Percentiles rank a stretch among this genome's conserved stretches.
Conservation (phyloP, 495 filamentous ascomycete genomes). For the Cryomyces minteri region DNA sequence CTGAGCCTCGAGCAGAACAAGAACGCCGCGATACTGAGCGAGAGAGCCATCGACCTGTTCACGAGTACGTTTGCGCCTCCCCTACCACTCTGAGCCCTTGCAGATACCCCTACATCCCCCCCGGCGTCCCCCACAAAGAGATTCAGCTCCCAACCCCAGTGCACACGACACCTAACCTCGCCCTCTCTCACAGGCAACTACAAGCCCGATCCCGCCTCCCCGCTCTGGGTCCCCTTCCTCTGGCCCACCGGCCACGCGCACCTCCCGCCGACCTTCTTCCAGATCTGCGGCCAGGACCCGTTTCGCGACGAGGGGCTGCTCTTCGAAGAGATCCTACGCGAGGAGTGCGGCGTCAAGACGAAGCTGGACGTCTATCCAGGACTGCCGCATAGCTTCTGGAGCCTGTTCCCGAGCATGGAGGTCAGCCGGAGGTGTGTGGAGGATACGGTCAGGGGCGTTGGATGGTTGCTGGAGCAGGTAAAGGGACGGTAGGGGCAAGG, state of each 20-base stretch:
- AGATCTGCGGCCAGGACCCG: slow-evolving; percentile 20
- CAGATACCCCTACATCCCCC: neutral
- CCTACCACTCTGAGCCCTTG: too few relatives aligned
- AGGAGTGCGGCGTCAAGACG: slow-evolving; percentile 19
- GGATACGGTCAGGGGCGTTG: slow-evolving; percentile 11
- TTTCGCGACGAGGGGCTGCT: slow-evolving; percentile 19
- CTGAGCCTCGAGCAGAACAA: slow-evolving; percentile 24
- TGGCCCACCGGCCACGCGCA: slow-evolving; percentile 6
- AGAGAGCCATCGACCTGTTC: slow-evolving; percentile 7
- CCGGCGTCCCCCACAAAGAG: too few relatives aligned
- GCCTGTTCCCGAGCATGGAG: slow-evolving; percentile 10
- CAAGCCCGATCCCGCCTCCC: neutral
- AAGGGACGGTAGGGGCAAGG: neutral
- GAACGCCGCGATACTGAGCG: slow-evolving; percentile 9
- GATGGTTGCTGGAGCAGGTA: slow-evolving; percentile 9
- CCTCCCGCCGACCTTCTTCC: slow-evolving; percentile 24
- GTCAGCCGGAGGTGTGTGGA: slow-evolving; percentile 7
- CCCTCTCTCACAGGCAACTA: neutral
- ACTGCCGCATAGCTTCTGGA: slow-evolving; percentile 24
- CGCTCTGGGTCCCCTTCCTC: neutral
- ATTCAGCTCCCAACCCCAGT: too few relatives aligned
- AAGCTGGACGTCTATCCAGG: slow-evolving; percentile 25
- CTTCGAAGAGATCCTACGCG: slow-evolving; percentile 11
- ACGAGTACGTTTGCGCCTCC: neutral
- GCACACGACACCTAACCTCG: too few relatives aligned